phyloP scores from a whole-genome alignment of 2,329 filamentous ascomycete species.

The Cladosporium sp. region DNA sequence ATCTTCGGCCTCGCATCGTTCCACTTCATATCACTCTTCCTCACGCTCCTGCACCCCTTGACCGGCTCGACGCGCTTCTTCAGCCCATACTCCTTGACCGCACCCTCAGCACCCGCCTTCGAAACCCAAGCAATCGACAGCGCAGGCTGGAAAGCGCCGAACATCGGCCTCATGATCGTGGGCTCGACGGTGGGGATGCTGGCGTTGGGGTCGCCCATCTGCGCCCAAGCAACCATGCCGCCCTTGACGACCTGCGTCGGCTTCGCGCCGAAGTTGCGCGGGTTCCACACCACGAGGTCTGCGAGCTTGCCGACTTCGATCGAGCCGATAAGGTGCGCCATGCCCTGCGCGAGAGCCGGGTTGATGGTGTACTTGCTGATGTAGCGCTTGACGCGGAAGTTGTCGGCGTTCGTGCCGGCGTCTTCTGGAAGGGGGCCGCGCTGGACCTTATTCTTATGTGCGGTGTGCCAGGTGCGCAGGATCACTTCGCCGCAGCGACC shows the following conservation, averaged over 20 bases:
- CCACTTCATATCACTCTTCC: constrained; percentile 85
- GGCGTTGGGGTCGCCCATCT: constrained; percentile 61
- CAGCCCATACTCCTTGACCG: constrained; percentile 65
- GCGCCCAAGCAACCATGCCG: constrained; percentile 72
- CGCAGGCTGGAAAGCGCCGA: constrained; percentile 57
- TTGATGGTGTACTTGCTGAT: constrained; percentile 96
- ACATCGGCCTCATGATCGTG: constrained; percentile 79
- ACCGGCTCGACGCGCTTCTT: constrained; percentile 77
- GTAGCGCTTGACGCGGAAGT: constrained; percentile 87
- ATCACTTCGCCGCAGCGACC: constrained; percentile 92
- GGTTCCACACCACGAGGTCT: constrained; percentile 82
- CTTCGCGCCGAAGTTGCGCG: constrained; percentile 80
- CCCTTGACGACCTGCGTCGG: constrained; percentile 77
- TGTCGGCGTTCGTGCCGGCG: constrained; percentile 71
- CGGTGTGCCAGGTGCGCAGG: constrained; percentile 90
- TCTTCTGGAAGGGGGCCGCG: constrained; percentile 72
- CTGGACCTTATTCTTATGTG: constrained; percentile 92
- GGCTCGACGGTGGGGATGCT: constrained; percentile 84
- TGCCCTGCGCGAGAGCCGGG: constrained; percentile 83
- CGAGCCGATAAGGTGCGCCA: constrained; percentile 78
- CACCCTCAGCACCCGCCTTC: constrained; percentile 61
- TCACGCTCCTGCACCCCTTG: constrained; percentile 63
- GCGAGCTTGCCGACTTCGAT: constrained; percentile 85
- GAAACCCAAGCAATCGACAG: constrained; percentile 79
- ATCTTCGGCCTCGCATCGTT: constrained; percentile 80